phyloP scores from a whole-genome alignment of 225 moss, liverwort and hornwort genomes.

The Physcomitrellopsis africana region DNA sequence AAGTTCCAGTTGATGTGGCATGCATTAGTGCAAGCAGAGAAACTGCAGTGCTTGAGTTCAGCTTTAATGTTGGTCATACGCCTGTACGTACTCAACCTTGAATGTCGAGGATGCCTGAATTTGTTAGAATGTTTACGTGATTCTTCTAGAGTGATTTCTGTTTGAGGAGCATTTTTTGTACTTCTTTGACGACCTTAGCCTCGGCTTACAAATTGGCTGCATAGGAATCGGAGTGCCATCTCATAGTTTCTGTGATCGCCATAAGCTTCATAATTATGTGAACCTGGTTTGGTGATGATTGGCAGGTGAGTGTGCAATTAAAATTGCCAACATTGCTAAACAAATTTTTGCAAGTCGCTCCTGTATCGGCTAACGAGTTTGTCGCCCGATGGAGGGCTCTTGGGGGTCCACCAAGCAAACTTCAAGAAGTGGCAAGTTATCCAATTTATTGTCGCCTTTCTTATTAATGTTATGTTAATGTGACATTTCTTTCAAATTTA shows the following conservation, averaged over 20 bases:
- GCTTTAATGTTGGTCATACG: conserved; percentile 60
- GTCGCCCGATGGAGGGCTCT: conserved; percentile 88
- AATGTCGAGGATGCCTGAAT: conserved; percentile 16
- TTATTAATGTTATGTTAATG: conserved; percentile 5
- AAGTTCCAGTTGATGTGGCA: conserved; percentile 78
- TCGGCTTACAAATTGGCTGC: conserved; percentile 11
- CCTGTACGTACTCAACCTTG: conserved; percentile 51
- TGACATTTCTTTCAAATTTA: neutral
- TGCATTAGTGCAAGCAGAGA: conserved; percentile 92
- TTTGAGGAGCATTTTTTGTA: conserved; percentile 26
- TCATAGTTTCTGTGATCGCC: conserved; percentile 18
- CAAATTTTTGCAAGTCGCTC: conserved; percentile 94
- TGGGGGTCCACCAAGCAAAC: conserved; percentile 85
- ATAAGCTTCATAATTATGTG: conserved; percentile 3
- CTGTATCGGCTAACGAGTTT: conserved; percentile 86
- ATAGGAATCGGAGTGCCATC: neutral
- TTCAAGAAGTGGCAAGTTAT: conserved; percentile 92
- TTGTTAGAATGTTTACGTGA: conserved; percentile 4
- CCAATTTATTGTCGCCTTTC: neutral
- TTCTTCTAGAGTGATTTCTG: neutral
- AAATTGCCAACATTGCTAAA: conserved; percentile 78
- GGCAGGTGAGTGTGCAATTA: conserved; percentile 76
- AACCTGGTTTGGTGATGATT: conserved; percentile 24
- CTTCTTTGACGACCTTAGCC: conserved; percentile 8
- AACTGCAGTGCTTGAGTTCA: conserved; percentile 85